phyloP scores from a whole-genome alignment of 352 stramenopile species.

The Phytophthora pluvialis region DNA sequence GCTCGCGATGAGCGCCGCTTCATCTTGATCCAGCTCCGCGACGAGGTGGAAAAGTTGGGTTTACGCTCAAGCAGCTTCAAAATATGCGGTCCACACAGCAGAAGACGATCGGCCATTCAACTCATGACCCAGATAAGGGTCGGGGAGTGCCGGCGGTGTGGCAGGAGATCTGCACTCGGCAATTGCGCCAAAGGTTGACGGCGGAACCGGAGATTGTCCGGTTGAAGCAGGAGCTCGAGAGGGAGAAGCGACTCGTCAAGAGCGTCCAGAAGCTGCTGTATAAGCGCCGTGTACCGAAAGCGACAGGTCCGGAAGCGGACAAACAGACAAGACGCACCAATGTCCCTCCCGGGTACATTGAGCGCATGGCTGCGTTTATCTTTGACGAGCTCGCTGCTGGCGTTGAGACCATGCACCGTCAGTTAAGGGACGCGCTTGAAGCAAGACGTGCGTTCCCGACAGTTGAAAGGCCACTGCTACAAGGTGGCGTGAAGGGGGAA shows the following conservation, averaged over 20 bases:
- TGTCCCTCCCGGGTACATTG: constrained; percentile 11
- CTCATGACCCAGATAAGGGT: neutral
- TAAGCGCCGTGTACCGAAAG: constrained; percentile 9
- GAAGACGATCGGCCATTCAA: neutral
- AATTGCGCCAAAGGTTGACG: constrained; percentile 16
- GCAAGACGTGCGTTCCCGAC: constrained; percentile 16
- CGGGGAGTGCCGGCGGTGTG: constrained; percentile 19
- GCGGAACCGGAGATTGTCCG: constrained; percentile 32
- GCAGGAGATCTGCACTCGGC: constrained; percentile 29
- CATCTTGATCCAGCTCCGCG: constrained; percentile 20
- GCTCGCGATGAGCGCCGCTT: constrained; percentile 25
- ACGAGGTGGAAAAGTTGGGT: constrained; percentile 18
- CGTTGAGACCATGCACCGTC: constrained; percentile 32
- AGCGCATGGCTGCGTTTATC: constrained; percentile 28
- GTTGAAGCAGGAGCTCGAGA: constrained; percentile 34
- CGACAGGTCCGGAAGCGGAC: constrained; percentile 1
- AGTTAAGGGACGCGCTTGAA: constrained; percentile 29
- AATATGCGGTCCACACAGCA: constrained; percentile 1
- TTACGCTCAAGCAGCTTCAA: constrained; percentile 13
- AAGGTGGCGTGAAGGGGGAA: constrained; percentile 33
- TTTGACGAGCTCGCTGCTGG: constrained; percentile 38
- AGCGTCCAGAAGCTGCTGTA: constrained; percentile 37
- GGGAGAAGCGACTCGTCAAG: constrained; percentile 32
- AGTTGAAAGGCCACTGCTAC: constrained; percentile 22
- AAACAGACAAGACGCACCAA: constrained; percentile 16